A percentile compares a stretch with the other conserved stretches of the same genome.
Evolutionary conservation across 2,329 filamentous ascomycete genomes (phyloP).

Genomic region (Alternaria dauci): DNA sequence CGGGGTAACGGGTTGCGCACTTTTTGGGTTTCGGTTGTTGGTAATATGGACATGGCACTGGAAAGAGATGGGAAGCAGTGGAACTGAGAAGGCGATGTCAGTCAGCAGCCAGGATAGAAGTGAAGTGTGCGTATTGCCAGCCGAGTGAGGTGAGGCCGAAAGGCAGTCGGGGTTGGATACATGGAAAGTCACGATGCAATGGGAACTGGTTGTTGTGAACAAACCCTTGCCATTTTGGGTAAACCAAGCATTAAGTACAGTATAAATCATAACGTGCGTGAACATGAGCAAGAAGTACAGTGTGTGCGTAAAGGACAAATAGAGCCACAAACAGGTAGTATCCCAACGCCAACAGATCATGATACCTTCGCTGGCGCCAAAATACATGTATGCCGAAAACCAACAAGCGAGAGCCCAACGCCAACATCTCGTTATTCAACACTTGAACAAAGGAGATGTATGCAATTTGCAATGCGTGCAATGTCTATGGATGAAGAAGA

Average conservation of each 20-base stretch:
- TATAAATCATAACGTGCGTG: slow-evolving; percentile 13
- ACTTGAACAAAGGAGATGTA: slow-evolving; percentile 47
- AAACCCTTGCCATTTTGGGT: slow-evolving; percentile 26
- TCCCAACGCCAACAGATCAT: slow-evolving; percentile 10
- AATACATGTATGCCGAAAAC: slow-evolving; percentile 17
- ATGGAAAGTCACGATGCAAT: neutral
- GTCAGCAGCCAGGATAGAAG: neutral
- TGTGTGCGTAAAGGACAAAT: slow-evolving; percentile 8
- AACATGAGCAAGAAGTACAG: slow-evolving; percentile 11
- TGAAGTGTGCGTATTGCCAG: neutral
- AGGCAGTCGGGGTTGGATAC: neutral
- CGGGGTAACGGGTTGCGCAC: neutral
- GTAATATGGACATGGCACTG: neutral
- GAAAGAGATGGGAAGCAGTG: neutral
- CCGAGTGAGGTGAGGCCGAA: neutral
- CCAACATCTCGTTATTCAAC: slow-evolving; percentile 45
- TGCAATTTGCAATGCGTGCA: slow-evolving; percentile 31
- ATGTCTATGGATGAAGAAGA: slow-evolving; percentile 19
- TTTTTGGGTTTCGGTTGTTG: neutral
- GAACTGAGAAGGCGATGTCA: neutral
- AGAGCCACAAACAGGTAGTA: slow-evolving; percentile 9
- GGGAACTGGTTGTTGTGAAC: slow-evolving; percentile 12
- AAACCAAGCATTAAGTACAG: slow-evolving; percentile 21
- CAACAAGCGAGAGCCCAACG: slow-evolving; percentile 26
- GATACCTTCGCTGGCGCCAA: slow-evolving; percentile 20